These are phyloP conservation scores for Hepatocystis sp. DNA, from an alignment of 169 alveolate genomes.

Conservation along the genomic window DNA sequence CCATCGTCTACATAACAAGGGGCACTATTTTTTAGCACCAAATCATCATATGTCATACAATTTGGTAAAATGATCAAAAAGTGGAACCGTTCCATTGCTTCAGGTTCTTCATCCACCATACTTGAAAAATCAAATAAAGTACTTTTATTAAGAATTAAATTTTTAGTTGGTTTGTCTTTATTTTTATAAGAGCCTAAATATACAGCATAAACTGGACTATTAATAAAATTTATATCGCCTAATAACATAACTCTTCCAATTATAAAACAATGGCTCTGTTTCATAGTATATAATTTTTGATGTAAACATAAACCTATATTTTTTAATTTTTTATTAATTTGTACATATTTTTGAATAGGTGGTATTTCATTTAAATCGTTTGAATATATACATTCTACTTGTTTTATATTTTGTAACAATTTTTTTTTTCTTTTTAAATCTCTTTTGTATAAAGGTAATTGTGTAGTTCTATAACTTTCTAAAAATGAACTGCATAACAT, in stretches of 20 bases:
- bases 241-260: conserved; percentile 75
- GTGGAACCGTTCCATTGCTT: conserved; percentile 29
- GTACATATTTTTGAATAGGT: conserved; percentile 69
- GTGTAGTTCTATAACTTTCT: conserved; percentile 87
- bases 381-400: conserved; percentile 70
- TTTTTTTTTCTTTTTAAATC: conserved; percentile 78
- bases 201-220: conserved; percentile 62
- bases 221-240: conserved; percentile 20
- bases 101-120: conserved; percentile 3
- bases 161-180: conserved; percentile 37
- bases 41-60: conserved; percentile 45
- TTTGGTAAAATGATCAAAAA: conserved; percentile 62
- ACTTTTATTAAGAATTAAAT: conserved; percentile 48
- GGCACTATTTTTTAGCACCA: not conserved
- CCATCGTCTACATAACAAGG: not conserved
- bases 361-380: conserved; percentile 17
- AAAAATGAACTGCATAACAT: conserved; percentile 90
- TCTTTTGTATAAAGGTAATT: conserved; percentile 82
- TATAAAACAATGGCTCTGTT: conserved; percentile 61
- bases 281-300: conserved; percentile 42
- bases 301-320: conserved; percentile 64
- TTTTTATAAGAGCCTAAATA: conserved; percentile 71
- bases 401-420: conserved; percentile 59
- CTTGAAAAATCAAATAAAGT: conserved; percentile 48
- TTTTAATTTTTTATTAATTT: conserved; percentile 66